Evolutionary conservation across 345 rosid genomes (phyloP).

Genomic region (Cochlearia excelsa): DNA sequence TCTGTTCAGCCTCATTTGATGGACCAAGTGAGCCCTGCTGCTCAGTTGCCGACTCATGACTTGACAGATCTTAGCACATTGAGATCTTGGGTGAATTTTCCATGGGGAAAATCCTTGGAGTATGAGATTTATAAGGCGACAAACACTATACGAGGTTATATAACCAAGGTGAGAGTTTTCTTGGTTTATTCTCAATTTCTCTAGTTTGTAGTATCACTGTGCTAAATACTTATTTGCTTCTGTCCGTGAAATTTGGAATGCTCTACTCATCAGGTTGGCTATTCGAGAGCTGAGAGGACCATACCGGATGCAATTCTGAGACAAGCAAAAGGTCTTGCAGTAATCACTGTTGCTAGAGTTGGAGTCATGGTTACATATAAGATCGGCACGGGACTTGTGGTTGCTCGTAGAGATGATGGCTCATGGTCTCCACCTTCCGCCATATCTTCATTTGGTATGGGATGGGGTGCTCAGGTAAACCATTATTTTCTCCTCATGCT

Average conservation of each 20-base stretch:
- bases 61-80: conserved; percentile 91
- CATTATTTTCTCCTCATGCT: not conserved
- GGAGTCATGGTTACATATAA: conserved; percentile 89
- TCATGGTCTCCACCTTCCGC: conserved; percentile 99
- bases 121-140: conserved; percentile 91
- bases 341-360: conserved; percentile 73
- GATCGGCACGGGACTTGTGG: conserved; percentile 84
- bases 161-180: conserved; percentile 48
- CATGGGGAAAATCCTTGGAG: conserved; percentile 95
- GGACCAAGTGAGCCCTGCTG: conserved; percentile 92
- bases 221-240: not conserved
- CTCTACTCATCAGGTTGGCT: conserved; percentile 58
- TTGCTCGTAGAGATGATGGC: conserved; percentile 87
- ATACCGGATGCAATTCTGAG: conserved; percentile 78
- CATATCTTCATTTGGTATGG: conserved; percentile 82
- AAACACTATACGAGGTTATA: conserved; percentile 67
- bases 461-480: conserved; percentile 98
- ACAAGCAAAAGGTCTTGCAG: conserved; percentile 91
- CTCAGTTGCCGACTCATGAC: conserved; percentile 82
- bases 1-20: conserved; percentile 83
- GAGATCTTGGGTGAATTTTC: conserved; percentile 97
- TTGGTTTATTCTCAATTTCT: not conserved
- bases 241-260: not conserved
- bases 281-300: conserved; percentile 69
- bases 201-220: not conserved